A percentile compares a stretch with the other conserved stretches of the same genome.
phyloP scores from a whole-genome alignment of 2,329 filamentous ascomycete species.

The Didymella pomorum region DNA sequence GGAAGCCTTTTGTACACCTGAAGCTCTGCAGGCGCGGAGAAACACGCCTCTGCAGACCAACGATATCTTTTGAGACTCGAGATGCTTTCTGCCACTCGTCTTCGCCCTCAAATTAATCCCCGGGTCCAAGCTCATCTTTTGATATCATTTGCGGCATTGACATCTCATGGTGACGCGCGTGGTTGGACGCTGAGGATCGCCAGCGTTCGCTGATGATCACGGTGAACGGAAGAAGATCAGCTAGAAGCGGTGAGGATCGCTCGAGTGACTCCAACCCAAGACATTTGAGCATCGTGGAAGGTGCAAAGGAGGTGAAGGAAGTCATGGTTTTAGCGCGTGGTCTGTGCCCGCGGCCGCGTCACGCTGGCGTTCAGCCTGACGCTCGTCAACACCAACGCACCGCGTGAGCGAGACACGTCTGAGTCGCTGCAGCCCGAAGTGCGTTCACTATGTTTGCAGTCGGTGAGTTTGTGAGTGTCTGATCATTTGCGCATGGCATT shows the following conservation, averaged over 20 bases:
- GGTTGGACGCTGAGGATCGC: background rate
- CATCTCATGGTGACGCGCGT: background rate
- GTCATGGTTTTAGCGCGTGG: slow-evolving; percentile 1
- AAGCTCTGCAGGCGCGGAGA: background rate
- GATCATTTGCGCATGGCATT: background rate
- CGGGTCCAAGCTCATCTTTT: too few species aligned
- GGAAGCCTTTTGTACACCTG: background rate
- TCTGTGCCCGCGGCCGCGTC: slow-evolving; percentile 11
- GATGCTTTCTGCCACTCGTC: too few species aligned
- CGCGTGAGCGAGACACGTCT: slow-evolving; percentile 9
- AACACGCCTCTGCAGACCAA: background rate
- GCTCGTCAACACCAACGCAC: background rate
- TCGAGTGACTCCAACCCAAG: background rate
- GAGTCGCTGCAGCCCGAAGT: background rate
- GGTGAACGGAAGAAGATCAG: too few species aligned
- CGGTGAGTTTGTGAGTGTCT: background rate
- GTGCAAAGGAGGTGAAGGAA: slow-evolving; percentile 4
- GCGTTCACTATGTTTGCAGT: background rate
- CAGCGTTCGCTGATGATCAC: background rate
- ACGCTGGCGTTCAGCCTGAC: slow-evolving; percentile 12
- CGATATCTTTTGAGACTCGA: too few species aligned
- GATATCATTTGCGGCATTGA: background rate
- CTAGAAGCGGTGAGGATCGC: background rate
- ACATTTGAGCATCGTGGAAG: background rate
- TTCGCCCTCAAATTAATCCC: too few species aligned